phyloP scores from a whole-genome alignment of 495 filamentous ascomycete genomes.

The Tuber aestivum region DNA sequence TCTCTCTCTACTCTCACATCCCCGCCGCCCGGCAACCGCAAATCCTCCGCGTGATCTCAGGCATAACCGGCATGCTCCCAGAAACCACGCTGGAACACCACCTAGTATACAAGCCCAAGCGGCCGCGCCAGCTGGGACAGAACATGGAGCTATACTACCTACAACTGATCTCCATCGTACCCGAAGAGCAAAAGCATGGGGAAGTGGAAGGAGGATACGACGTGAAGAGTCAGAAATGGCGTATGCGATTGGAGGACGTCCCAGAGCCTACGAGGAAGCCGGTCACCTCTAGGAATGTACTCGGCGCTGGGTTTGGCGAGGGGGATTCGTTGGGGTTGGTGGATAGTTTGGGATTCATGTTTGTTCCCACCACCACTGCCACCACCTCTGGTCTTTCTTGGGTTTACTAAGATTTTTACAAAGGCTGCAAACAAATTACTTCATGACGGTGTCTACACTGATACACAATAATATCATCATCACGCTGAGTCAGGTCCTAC shows the following conservation, averaged over 20 bases:
- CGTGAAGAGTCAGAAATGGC: conserved; percentile 44
- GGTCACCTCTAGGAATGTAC: conserved; percentile 43
- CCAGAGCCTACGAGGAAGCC: conserved; percentile 46
- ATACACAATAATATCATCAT: conserved; percentile 48
- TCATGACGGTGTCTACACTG: conserved; percentile 46
- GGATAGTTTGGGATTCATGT: conserved; percentile 47
- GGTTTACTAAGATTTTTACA: background rate
- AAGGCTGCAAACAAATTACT: conserved; percentile 47
- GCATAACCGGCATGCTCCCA: conserved; percentile 62
- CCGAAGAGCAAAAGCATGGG: background rate
- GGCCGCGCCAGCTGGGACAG: conserved; percentile 42
- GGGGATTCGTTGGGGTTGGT: conserved; percentile 47
- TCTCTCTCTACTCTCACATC: conserved; percentile 51
- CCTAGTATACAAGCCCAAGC: conserved; percentile 60
- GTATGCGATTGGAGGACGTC: conserved; percentile 46
- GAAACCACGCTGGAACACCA: conserved; percentile 55
- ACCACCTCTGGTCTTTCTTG: background rate
- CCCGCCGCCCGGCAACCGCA: conserved; percentile 50
- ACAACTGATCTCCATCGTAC: conserved; percentile 44
- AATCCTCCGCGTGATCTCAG: conserved; percentile 62
- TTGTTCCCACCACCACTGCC: conserved; percentile 18
- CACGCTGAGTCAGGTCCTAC: conserved; percentile 44
- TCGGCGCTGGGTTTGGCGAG: conserved; percentile 42
- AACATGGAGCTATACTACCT: conserved; percentile 45
- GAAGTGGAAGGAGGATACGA: conserved; percentile 37